Evolutionary conservation across 2,329 filamentous ascomycete genomes (phyloP), one percentile per base, ranked within the genome.

Genomic region (Pyricularia grisea): DNA sequence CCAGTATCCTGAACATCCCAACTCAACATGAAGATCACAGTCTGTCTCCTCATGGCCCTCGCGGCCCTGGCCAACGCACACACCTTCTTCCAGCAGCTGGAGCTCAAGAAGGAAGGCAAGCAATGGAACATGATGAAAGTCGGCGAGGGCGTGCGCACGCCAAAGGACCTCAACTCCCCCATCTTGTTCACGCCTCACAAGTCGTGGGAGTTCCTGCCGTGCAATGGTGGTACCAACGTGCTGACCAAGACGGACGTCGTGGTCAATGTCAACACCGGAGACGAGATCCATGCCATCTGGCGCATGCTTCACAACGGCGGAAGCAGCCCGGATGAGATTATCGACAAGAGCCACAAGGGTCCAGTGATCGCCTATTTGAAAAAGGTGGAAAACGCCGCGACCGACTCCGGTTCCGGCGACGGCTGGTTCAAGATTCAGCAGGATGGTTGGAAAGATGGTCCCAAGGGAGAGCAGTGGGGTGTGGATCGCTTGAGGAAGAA

Each of bases 401-500:
- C 77, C 0, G 82, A 83, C 65, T 78, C 80, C 69, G 80, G 81
- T 12, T 76, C 78, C 1, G 74, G 77, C 2, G 74, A 74, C 6
- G 60, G 60, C 25, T 86, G 82, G 82, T 85, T 86, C 79, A 87
- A 87, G 78, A 80, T 86, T 70, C 83, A 80, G 72, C 79, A 83
- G 70, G 79, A 83, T 71, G 80, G 82, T 2, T 81, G 81, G 60
- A 28, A 63, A 14, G 42, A 55, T 55, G 42, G 42, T n/a, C 80
- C 81, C n/a, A 76, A 77, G 61, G 75, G 76, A 12, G 82, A 84
- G 72, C 79, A 80, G 73, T 85, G 78, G 78, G 78, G 77, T 58
- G 79, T 77, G 42, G 74, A 75, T 69, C 69, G 71, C 66, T 68
- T 74, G 69, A 74, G 75, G 70, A 69, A 50, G 58, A 72, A 74